phyloP scores from a whole-genome alignment of 1,139 yeast species.

The Yamadazyma mexicana region DNA sequence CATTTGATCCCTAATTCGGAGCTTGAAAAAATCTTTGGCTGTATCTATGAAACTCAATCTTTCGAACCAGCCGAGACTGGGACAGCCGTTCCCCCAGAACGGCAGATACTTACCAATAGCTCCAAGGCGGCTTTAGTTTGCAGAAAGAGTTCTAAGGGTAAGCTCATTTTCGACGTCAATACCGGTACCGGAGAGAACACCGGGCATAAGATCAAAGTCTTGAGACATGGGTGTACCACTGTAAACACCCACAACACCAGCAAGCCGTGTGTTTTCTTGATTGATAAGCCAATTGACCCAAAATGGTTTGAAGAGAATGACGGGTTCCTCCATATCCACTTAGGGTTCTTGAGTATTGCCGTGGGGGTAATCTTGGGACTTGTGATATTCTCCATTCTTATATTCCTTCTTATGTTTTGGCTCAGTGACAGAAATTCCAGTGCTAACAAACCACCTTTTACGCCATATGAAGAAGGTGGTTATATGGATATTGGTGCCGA shows the following conservation, averaged over 20 bases:
- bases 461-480: slow-evolving; percentile 19
- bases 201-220: slow-evolving; percentile 64
- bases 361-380: slow-evolving; percentile 66
- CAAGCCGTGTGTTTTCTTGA: slow-evolving; percentile 60
- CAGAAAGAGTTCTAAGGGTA: slow-evolving; percentile 10
- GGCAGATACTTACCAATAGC: slow-evolving; percentile 11
- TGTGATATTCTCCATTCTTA: slow-evolving; percentile 34
- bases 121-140: slow-evolving; percentile 11
- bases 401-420: slow-evolving; percentile 29
- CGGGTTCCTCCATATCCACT: slow-evolving; percentile 51
- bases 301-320: slow-evolving; percentile 54
- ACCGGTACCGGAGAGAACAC: slow-evolving; percentile 28
- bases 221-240: slow-evolving; percentile 67
- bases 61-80: too few relatives aligned
- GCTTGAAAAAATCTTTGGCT: slow-evolving; percentile 31
- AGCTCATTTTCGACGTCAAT: slow-evolving; percentile 10
- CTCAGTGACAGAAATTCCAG: slow-evolving; percentile 21
- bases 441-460: slow-evolving; percentile 9
- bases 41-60: slow-evolving; percentile 23
- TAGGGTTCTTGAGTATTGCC: slow-evolving; percentile 67
- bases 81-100: slow-evolving; percentile 2
- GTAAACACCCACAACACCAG: slow-evolving; percentile 23
- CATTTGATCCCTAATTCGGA: slow-evolving; percentile 68
- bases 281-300: slow-evolving; percentile 61
- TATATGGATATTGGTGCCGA: slow-evolving; percentile 42